Evolutionary conservation across 78 protist species (phyloP).

Genomic region (Guillardia theta): DNA sequence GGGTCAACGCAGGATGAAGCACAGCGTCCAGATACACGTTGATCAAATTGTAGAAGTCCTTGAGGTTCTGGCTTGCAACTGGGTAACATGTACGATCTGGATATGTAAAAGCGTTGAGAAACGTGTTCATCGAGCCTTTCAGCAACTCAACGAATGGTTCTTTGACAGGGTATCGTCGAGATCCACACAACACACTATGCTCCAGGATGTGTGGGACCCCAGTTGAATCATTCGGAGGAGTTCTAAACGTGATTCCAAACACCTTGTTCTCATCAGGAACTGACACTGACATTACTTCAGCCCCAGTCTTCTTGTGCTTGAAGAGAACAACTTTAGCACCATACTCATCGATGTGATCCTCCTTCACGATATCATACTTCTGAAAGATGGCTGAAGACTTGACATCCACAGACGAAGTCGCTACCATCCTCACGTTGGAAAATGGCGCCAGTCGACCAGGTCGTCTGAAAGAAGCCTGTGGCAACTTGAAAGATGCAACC

Average conservation of each 20-base stretch:
- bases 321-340: background rate
- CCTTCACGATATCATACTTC: slow-evolving; percentile 17
- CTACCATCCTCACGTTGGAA: no score
- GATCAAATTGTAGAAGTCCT: slow-evolving; percentile 61
- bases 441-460: no score
- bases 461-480: no score
- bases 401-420: background rate
- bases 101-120: slow-evolving; percentile 72
- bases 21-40: slow-evolving; percentile 71
- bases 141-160: slow-evolving; percentile 72
- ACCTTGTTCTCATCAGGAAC: slow-evolving; percentile 39
- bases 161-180: slow-evolving; percentile 52
- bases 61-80: slow-evolving; percentile 47
- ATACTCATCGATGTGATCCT: background rate
- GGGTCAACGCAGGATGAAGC: slow-evolving; percentile 55
- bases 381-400: background rate
- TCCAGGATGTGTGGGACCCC: slow-evolving; percentile 71
- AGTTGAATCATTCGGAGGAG: slow-evolving; percentile 40
- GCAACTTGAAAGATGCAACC: no score
- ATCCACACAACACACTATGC: slow-evolving; percentile 67
- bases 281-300: slow-evolving; percentile 25
- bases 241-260: slow-evolving; percentile 50
- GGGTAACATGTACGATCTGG: slow-evolving; percentile 72
- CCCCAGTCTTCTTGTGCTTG: slow-evolving; percentile 41
- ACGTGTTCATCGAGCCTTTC: slow-evolving; percentile 56